phyloP scores from a whole-genome alignment of 1,139 yeast species.

The Candida mesenterica region DNA sequence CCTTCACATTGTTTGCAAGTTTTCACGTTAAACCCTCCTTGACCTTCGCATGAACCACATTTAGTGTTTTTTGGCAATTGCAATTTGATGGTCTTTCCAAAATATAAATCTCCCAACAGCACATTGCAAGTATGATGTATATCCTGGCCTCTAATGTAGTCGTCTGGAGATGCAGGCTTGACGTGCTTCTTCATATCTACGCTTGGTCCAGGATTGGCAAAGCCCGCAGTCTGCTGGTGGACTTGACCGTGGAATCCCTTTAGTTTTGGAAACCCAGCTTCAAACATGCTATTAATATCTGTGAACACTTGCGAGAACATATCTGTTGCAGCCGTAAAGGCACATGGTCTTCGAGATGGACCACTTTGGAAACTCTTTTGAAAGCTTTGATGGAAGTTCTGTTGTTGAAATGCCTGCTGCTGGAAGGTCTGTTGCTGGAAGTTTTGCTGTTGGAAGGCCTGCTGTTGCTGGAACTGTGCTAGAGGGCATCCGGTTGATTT shows the following conservation, averaged over 20 bases:
- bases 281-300: constrained; percentile 35
- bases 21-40: constrained; percentile 40
- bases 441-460: too few species aligned
- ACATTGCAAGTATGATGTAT: constrained; percentile 48
- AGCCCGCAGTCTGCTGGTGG: neutral
- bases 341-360: constrained; percentile 3
- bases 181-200: constrained; percentile 13
- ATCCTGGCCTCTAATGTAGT: constrained; percentile 36
- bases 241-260: neutral
- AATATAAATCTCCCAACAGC: constrained; percentile 45
- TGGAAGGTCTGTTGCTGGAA: too few species aligned
- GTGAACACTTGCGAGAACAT: constrained; percentile 42
- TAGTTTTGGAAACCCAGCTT: constrained; percentile 5
- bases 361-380: neutral
- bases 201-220: constrained; percentile 1
- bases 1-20: constrained; percentile 40
- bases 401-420: neutral
- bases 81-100: constrained; percentile 46
- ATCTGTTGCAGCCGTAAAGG: constrained; percentile 21
- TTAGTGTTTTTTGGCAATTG: constrained; percentile 41
- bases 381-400: neutral
- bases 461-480: too few species aligned
- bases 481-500: too few species aligned
- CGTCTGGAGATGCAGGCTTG: constrained; percentile 14
- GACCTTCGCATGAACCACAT: constrained; percentile 44